These are phyloP conservation scores for Diaporthe nobilis DNA, from an alignment of 2,329 filamentous ascomycete species.

Conservation along the genomic window DNA sequence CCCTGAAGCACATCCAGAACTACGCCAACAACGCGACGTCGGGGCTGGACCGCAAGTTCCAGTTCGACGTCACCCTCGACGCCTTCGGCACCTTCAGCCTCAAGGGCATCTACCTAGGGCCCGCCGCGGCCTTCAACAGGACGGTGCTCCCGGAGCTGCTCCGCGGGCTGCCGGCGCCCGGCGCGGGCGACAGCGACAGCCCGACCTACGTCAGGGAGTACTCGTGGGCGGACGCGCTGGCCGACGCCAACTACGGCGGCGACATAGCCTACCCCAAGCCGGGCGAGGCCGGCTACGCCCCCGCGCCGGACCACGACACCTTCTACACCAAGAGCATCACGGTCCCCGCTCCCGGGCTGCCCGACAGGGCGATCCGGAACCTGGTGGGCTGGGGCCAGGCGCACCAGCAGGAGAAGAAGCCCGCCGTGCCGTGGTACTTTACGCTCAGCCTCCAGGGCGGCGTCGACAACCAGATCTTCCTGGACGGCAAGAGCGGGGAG, in stretches of 20 bases:
- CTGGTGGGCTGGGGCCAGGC: constrained; percentile 47
- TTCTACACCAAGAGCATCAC: constrained; percentile 56
- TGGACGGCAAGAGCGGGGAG: constrained; percentile 39
- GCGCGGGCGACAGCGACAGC: constrained; percentile 46
- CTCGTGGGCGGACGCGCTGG: constrained; percentile 24
- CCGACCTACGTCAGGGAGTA: constrained; percentile 42
- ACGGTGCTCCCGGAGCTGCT: constrained; percentile 48
- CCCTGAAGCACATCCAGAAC: constrained; percentile 48
- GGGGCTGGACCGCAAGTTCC: constrained; percentile 49
- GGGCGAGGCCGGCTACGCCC: neutral
- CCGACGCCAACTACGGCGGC: constrained; percentile 32
- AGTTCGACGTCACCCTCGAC: constrained; percentile 47
- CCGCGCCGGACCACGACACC: constrained; percentile 43
- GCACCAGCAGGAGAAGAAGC: constrained; percentile 13
- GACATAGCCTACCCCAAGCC: constrained; percentile 21
- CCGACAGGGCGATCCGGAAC: constrained; percentile 42
- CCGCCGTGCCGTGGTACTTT: constrained; percentile 48
- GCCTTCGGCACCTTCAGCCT: constrained; percentile 46
- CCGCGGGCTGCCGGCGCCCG: constrained; percentile 42
- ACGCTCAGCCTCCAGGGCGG: constrained; percentile 52
- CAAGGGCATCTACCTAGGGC: constrained; percentile 52
- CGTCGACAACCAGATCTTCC: constrained; percentile 45
- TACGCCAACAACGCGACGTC: constrained; percentile 51
- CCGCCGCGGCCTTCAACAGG: constrained; percentile 44
- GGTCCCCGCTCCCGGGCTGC: constrained; percentile 45